Conservation (phyloP, 305 asterid species). For the Plantago lanceolata region DNA sequence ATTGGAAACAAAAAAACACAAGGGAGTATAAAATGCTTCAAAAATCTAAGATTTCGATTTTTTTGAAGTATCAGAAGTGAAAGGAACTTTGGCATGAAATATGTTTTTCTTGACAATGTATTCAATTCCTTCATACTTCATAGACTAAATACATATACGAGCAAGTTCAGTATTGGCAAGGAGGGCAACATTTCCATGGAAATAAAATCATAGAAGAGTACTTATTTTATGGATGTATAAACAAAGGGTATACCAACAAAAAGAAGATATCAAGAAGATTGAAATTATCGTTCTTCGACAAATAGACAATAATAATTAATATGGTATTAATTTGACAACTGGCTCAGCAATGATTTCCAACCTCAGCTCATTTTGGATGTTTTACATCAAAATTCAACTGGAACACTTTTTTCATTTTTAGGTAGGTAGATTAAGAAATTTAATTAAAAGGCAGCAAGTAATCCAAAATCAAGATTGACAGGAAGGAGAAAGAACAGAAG, state of each 20-base stretch:
- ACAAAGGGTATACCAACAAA: conserved; percentile 1
- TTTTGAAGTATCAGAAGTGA: background rate
- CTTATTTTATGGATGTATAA: background rate
- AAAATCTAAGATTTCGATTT: background rate
- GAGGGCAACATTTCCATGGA: conserved; percentile 4
- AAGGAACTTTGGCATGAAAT: background rate
- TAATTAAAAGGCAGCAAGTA: background rate
- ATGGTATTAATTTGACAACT: conserved; percentile 18
- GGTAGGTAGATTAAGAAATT: too few species aligned
- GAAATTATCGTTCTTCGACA: background rate
- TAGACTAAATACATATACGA: background rate
- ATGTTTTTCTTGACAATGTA: background rate
- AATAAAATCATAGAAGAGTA: background rate
- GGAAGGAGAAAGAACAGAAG: background rate
- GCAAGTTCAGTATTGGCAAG: background rate
- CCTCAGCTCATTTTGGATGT: conserved; percentile 9
- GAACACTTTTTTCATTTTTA: too few species aligned
- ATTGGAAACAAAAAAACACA: background rate
- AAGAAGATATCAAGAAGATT: background rate
- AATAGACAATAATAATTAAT: background rate
- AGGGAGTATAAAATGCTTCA: background rate
- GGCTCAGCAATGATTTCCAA: conserved; percentile 4
- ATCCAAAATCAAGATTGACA: background rate
- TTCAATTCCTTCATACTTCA: too few species aligned
- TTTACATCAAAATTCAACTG: conserved; percentile 13